phyloP scores from a whole-genome alignment of 805 yeast species.

The Nakazawaea anatomiae region DNA sequence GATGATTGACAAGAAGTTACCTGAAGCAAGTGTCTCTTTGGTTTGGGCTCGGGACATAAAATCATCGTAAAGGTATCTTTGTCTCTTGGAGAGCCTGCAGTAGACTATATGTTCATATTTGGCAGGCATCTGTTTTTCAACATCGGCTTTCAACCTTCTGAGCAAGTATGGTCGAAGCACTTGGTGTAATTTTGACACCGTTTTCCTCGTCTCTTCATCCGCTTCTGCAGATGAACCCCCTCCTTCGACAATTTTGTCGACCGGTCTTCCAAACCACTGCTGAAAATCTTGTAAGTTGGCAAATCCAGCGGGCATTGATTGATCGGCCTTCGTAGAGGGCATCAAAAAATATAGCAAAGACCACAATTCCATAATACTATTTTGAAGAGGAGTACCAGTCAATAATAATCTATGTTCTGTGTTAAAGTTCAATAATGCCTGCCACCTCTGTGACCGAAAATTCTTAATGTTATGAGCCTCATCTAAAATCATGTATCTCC shows the following conservation, averaged over 20 bases:
- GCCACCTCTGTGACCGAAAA: constrained; percentile 96
- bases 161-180: constrained; percentile 88
- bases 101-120: constrained; percentile 93
- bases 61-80: constrained; percentile 87
- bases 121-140: constrained; percentile 98
- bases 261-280: constrained; percentile 98
- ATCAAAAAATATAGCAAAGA: constrained; percentile 87
- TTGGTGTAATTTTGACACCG: constrained; percentile 86
- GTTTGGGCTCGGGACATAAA: constrained; percentile 97
- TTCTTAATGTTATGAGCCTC: constrained; percentile 98
- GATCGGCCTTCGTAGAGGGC: constrained; percentile 77
- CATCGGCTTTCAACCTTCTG: constrained; percentile 91
- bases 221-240: constrained; percentile 37
- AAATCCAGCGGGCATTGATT: constrained; percentile 89
- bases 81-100: constrained; percentile 90
- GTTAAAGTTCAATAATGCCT: constrained; percentile 87
- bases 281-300: constrained; percentile 95
- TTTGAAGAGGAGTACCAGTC: constrained; percentile 97
- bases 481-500: constrained; percentile 96
- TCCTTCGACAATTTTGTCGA: constrained; percentile 83
- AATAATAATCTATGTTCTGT: constrained; percentile 80
- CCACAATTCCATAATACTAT: constrained; percentile 94
- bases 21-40: constrained; percentile 86
- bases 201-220: constrained; percentile 77
- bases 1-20: constrained; percentile 90